Evolutionary conservation across 805 yeast species (phyloP).

Genomic region (Candida sonorensis): DNA sequence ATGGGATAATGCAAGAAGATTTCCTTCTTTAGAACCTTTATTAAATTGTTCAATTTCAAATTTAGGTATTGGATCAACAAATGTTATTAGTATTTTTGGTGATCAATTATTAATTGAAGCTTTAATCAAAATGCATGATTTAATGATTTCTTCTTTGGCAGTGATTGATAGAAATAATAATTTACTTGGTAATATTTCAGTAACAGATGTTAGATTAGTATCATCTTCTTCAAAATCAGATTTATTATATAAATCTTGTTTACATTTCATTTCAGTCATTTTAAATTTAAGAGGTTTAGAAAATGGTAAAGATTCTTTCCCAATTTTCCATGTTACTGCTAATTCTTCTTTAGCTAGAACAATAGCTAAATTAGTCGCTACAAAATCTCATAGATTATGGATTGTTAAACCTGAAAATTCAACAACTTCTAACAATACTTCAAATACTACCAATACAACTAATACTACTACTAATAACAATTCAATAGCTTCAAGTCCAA

Average conservation of each 20-base stretch:
- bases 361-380: conserved; percentile 91
- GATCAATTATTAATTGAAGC: conserved; percentile 88
- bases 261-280: conserved; percentile 82
- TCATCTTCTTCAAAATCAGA: conserved; percentile 84
- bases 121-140: conserved; percentile 72
- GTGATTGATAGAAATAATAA: conserved; percentile 76
- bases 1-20: conserved; percentile 90
- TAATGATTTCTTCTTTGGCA: conserved; percentile 84
- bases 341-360: conserved; percentile 79
- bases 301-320: conserved; percentile 94
- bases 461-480: conserved; percentile 1
- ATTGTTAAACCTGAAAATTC: conserved; percentile 54
- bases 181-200: conserved; percentile 86
- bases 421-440: too few species aligned
- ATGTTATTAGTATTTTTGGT: conserved; percentile 77
- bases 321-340: conserved; percentile 87
- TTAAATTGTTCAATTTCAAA: conserved; percentile 64
- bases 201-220: conserved; percentile 87
- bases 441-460: too few species aligned
- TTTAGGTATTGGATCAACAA: conserved; percentile 62
- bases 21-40: conserved; percentile 72
- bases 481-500: conserved; percentile 7
- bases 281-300: conserved; percentile 83
- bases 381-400: conserved; percentile 88
- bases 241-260: conserved; percentile 71